phyloP scores from a whole-genome alignment of 495 filamentous ascomycete genomes.

The Geopyxis carbonaria region DNA sequence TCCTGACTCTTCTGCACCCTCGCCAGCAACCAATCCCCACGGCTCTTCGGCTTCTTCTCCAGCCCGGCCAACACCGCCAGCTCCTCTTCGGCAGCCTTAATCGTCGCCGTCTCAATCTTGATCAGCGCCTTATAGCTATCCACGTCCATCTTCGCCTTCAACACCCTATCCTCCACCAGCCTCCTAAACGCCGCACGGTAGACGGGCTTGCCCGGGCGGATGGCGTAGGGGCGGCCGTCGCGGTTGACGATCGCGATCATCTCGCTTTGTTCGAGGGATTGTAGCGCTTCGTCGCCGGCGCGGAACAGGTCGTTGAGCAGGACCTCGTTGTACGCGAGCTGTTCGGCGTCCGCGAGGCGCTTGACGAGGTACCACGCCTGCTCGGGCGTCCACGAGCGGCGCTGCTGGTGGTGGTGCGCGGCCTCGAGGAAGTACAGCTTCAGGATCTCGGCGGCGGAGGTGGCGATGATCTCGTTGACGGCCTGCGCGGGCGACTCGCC shows the following conservation, averaged over 20 bases:
- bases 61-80: slow-evolving; percentile 47
- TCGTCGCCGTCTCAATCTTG: slow-evolving; percentile 52
- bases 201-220: slow-evolving; percentile 73
- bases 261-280: slow-evolving; percentile 69
- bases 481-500: slow-evolving; percentile 74
- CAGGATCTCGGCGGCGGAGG: slow-evolving; percentile 72
- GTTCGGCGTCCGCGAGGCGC: slow-evolving; percentile 41
- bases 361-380: slow-evolving; percentile 87
- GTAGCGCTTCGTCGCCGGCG: slow-evolving; percentile 51
- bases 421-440: slow-evolving; percentile 66
- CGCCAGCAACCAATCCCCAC: slow-evolving; percentile 51
- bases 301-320: slow-evolving; percentile 59
- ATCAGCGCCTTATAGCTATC: slow-evolving; percentile 46
- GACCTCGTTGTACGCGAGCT: slow-evolving; percentile 64
- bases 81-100: slow-evolving; percentile 68
- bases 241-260: slow-evolving; percentile 59
- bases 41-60: slow-evolving; percentile 43
- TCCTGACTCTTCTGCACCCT: slow-evolving; percentile 57
- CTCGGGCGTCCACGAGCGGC: slow-evolving; percentile 51
- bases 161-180: slow-evolving; percentile 51
- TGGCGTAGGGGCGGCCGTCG: slow-evolving; percentile 56
- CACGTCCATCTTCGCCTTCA: slow-evolving; percentile 60
- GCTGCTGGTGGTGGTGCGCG: slow-evolving; percentile 17
- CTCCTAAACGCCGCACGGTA: slow-evolving; percentile 65
- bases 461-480: slow-evolving; percentile 75